Conservation (phyloP, 73 alveolate genomes). For the Urostyla sp. region DNA sequence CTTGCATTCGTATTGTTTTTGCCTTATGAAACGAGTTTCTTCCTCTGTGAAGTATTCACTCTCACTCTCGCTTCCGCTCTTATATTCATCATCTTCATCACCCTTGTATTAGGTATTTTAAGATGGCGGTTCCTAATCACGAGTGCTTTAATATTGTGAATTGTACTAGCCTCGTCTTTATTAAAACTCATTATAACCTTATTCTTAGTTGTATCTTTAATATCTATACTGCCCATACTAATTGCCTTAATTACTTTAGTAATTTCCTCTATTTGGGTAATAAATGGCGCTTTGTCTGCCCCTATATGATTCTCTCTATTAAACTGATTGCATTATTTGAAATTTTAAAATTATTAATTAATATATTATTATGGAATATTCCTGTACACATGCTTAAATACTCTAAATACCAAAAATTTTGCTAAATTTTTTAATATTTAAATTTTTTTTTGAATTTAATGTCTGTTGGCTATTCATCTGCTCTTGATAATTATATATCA, state of each 20-base stretch:
- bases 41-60: conserved; percentile 20
- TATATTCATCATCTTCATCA: conserved; percentile 7
- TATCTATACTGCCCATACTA: background rate
- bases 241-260: background rate
- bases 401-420: too few species aligned
- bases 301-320: too few species aligned
- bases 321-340: too few species aligned
- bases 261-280: conserved; percentile 15
- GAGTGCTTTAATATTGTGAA: too few species aligned
- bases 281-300: too few species aligned
- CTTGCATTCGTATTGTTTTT: conserved; percentile 14
- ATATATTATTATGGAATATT: too few species aligned
- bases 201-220: conserved; percentile 1
- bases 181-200: background rate
- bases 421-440: too few species aligned
- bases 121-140: background rate
- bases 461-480: too few species aligned
- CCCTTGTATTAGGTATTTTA: background rate
- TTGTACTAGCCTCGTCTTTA: background rate
- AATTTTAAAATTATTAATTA: too few species aligned
- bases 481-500: too few species aligned
- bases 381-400: too few species aligned
- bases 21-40: background rate
- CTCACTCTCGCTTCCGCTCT: conserved; percentile 20
- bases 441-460: too few species aligned